Conservation (phyloP, 1,139 yeast genomes). For the Pichia sp. region DNA sequence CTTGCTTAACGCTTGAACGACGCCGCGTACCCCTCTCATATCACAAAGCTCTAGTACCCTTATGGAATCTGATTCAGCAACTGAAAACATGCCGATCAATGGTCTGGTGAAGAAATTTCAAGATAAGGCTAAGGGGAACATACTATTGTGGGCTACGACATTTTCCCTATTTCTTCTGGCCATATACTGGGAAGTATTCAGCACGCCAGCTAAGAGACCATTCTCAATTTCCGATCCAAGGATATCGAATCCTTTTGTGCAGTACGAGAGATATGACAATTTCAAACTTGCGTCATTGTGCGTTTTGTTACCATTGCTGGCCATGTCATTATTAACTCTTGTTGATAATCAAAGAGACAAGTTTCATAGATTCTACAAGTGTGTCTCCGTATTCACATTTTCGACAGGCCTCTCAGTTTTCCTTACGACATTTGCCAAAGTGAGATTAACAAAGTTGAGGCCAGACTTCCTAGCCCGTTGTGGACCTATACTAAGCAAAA, state of each 20-base stretch:
- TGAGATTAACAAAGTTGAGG: constrained; percentile 67
- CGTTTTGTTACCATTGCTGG: constrained; percentile 32
- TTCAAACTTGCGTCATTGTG: constrained; percentile 33
- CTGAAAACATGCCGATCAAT: constrained; percentile 1
- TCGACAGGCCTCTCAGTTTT: constrained; percentile 37
- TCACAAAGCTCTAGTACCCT: too few relatives aligned
- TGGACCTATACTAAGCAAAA: constrained; percentile 18
- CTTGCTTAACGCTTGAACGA: too few relatives aligned
- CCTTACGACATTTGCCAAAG: constrained; percentile 49
- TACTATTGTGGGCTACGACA: constrained; percentile 13
- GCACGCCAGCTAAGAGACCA: constrained; percentile 32
- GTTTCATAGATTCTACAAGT: constrained; percentile 21
- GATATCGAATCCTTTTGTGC: constrained; percentile 42
- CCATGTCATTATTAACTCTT: constrained; percentile 18
- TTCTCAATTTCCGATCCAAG: constrained; percentile 32
- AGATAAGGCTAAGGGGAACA: constrained; percentile 10
- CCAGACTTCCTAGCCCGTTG: constrained; percentile 78
- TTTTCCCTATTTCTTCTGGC: constrained; percentile 3
- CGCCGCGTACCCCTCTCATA: too few relatives aligned
- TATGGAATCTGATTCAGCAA: background rate
- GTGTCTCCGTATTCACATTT: constrained; percentile 35
- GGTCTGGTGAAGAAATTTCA: constrained; percentile 3
- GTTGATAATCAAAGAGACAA: constrained; percentile 4
- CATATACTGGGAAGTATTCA: constrained; percentile 16
- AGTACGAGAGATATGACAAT: constrained; percentile 35